Evolutionary conservation across 2,329 filamentous ascomycete species (phyloP), one percentile per base, ranked within the genome.

Genomic region (Paecilomyces formosus): DNA sequence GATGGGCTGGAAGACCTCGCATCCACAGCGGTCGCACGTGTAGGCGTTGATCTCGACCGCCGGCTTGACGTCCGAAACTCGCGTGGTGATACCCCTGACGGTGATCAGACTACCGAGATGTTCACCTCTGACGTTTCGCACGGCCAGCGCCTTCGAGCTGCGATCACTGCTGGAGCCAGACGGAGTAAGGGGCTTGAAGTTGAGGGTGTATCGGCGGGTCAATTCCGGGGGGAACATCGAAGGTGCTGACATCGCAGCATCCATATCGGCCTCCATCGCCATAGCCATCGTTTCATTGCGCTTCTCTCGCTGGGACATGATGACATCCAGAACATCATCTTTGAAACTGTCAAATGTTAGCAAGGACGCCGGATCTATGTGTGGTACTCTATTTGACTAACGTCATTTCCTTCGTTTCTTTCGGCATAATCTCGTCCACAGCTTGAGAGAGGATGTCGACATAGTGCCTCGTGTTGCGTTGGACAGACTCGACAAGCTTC

Each of bases 41-140:
- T 99, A 99, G 39, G 94, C 94, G 73, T 96, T 97, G 70, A 99
- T 95, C 71, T 93, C 89, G n/a, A 97, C 90, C 11, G 94, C 87
- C 39, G 94, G 94, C 80, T 99, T 99, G 67, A 99, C 94, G 70
- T 99, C 94, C 1, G 94, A 97, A 1, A 97, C 94, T 70, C 94
- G 85, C 1, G 94, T 99, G 2, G 92, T 88, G 63, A 99, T 99
- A 63, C 92, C 93, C 59, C 94, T 87, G 54, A 99, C 85, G 3
- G 94, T 97, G 72, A 99, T 97, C 62, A 99, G 84, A 67, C 90
- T 87, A 54, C 94, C 94, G 2, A 99, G 83, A 72, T 99, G 90
- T 67, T 97, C 92, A 66, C 93, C 94, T 50, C 90, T 87, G 30
- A 99, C 90, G 70, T 97, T 87, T 64, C 94, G 88, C 30, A 99